Percentiles rank a stretch among this genome's conserved stretches.
Evolutionary conservation across 2,329 filamentous ascomycete species (phyloP).

Genomic region (Neonectria coccinea): DNA sequence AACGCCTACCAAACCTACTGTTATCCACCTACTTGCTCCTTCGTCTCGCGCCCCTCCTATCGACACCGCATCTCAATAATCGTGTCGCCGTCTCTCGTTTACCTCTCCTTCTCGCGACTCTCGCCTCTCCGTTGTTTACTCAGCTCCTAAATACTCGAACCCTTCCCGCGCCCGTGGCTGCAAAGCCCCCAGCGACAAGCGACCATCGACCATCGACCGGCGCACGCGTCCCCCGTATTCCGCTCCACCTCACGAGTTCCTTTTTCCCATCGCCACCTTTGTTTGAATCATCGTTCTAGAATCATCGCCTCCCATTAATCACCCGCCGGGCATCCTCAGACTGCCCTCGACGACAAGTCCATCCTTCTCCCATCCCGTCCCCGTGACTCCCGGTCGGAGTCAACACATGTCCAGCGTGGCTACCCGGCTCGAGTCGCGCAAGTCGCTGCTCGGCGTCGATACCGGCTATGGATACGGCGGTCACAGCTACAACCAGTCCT

Average conservation of each 20-base stretch:
- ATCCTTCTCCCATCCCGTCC: slow-evolving; percentile 18
- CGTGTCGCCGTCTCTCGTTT: slow-evolving; percentile 30
- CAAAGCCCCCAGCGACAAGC: slow-evolving; percentile 6
- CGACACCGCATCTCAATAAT: slow-evolving; percentile 16
- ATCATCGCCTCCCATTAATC: not conserved
- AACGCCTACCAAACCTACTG: not conserved
- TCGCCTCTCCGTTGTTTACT: slow-evolving; percentile 1
- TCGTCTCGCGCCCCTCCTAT: slow-evolving; percentile 10
- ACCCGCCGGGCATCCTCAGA: slow-evolving; percentile 1
- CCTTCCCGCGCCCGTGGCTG: slow-evolving; percentile 9
- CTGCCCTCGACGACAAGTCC: slow-evolving; percentile 28
- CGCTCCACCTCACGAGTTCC: slow-evolving; percentile 8
- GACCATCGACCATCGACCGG: slow-evolving; percentile 17
- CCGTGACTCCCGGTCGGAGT: slow-evolving; percentile 54
- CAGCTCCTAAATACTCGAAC: not conserved
- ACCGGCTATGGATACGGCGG: slow-evolving; percentile 53
- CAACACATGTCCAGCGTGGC: slow-evolving; percentile 52
- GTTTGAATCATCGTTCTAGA: not conserved
- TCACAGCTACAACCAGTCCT: slow-evolving; percentile 50
- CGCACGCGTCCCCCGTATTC: slow-evolving; percentile 17
- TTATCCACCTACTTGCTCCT: not conserved
- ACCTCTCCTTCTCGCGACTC: slow-evolving; percentile 11
- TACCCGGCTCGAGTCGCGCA: slow-evolving; percentile 55
- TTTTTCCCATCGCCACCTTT: slow-evolving; percentile 4
- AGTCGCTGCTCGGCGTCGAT: slow-evolving; percentile 55